Evolutionary conservation across 805 yeast species (phyloP).

Genomic region (Yamadazyma olivae): DNA sequence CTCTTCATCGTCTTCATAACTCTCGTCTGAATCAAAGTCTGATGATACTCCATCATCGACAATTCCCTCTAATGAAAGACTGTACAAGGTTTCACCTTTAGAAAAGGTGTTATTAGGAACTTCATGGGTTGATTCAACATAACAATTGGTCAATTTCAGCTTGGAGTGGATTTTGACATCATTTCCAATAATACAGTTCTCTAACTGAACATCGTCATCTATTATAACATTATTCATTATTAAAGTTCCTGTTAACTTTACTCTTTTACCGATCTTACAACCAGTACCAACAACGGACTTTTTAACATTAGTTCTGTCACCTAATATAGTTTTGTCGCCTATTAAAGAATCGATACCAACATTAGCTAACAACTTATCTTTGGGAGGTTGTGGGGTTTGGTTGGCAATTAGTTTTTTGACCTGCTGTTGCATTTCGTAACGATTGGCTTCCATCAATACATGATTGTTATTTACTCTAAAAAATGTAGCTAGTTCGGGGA

Average conservation of each 20-base stretch:
- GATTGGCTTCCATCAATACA: slow-evolving; percentile 86
- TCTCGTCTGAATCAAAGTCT: slow-evolving; percentile 26
- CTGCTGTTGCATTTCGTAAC: slow-evolving; percentile 65
- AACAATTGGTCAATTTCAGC: slow-evolving; percentile 71
- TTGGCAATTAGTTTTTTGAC: slow-evolving; percentile 29
- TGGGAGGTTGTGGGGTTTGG: slow-evolving; percentile 12
- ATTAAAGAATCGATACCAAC: slow-evolving; percentile 86
- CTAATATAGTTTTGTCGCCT: slow-evolving; percentile 64
- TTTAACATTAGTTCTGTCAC: slow-evolving; percentile 84
- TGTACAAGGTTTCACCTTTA: slow-evolving; percentile 58
- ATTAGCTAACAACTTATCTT: slow-evolving; percentile 61
- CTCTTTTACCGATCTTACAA: slow-evolving; percentile 79
- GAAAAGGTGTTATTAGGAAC: slow-evolving; percentile 55
- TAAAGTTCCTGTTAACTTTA: slow-evolving; percentile 85
- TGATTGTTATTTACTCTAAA: slow-evolving; percentile 75
- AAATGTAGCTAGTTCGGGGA: slow-evolving; percentile 70
- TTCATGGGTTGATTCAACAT: slow-evolving; percentile 75
- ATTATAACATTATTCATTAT: slow-evolving; percentile 66
- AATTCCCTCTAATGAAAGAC: slow-evolving; percentile 40
- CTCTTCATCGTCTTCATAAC: slow-evolving; percentile 26
- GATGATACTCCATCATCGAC: slow-evolving; percentile 32
- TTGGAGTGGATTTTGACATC: slow-evolving; percentile 62
- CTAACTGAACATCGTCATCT: slow-evolving; percentile 77
- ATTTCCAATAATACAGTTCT: slow-evolving; percentile 84
- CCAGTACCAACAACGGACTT: slow-evolving; percentile 74